Conservation (phyloP, 768 basidiomycete species). For the Termitomyces heimii region DNA sequence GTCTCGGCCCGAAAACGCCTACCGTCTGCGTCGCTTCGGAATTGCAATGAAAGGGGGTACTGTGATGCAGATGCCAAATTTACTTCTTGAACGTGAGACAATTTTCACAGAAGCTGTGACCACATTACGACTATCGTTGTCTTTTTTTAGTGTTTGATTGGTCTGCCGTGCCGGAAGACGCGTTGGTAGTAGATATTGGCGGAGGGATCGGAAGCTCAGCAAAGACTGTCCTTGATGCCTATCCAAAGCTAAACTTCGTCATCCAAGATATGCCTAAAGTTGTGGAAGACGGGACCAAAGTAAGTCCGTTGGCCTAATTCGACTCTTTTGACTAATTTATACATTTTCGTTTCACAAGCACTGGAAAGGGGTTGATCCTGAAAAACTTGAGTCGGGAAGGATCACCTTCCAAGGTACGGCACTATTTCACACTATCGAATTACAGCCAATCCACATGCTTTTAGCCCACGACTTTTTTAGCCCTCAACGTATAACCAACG, state of each 20-base stretch:
- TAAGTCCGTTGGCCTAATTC: not conserved
- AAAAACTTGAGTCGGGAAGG: slow-evolving; percentile 19
- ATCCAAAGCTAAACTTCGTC: slow-evolving; percentile 32
- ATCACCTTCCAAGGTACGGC: slow-evolving; percentile 21
- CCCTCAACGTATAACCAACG: slow-evolving; percentile 36
- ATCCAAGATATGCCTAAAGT: slow-evolving; percentile 47
- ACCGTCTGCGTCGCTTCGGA: slow-evolving; percentile 21
- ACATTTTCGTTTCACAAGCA: not conserved
- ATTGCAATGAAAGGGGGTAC: slow-evolving; percentile 19
- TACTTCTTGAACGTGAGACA: slow-evolving; percentile 14
- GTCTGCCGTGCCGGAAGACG: slow-evolving; percentile 36
- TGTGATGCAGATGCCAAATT: slow-evolving; percentile 12
- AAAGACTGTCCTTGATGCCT: not conserved
- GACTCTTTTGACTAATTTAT: not conserved
- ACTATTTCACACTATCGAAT: too few relatives aligned
- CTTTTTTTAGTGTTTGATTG: slow-evolving; percentile 46
- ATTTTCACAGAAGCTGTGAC: not conserved
- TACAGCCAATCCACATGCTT: not conserved
- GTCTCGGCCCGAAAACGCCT: slow-evolving; percentile 16
- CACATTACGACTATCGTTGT: not conserved
- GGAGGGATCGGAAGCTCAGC: slow-evolving; percentile 52
- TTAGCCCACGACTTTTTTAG: slow-evolving; percentile 27
- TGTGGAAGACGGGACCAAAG: slow-evolving; percentile 2
- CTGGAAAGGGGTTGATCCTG: slow-evolving; percentile 18
- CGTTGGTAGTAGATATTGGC: slow-evolving; percentile 57